Conservation (phyloP, 495 filamentous ascomycete genomes). For the Cercophora sp. region DNA sequence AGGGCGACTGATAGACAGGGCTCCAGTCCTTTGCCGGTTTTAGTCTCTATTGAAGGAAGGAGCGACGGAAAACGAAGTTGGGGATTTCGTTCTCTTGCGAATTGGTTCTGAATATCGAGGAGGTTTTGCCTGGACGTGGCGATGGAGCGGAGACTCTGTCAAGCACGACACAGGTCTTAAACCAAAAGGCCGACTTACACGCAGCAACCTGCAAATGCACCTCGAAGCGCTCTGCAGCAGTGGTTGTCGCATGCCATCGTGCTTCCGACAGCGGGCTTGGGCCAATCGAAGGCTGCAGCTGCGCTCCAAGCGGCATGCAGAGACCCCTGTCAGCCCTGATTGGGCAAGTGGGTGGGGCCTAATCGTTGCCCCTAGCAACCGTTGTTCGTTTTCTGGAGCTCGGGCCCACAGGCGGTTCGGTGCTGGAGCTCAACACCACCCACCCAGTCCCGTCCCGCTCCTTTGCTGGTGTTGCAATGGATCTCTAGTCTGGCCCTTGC, state of each 20-base stretch:
- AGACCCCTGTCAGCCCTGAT: constrained; percentile 5
- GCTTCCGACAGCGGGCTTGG: background rate
- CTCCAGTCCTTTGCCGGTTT: no score
- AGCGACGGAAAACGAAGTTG: constrained; percentile 4
- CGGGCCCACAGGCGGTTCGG: background rate
- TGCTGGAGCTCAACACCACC: background rate
- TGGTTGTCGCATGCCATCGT: constrained; percentile 4
- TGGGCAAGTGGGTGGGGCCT: background rate
- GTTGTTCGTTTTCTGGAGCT: background rate
- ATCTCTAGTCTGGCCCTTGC: no score
- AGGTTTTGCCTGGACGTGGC: constrained; percentile 6
- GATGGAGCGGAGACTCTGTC: background rate
- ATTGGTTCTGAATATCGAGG: constrained; percentile 1
- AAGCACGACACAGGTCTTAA: constrained; percentile 2
- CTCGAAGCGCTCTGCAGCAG: constrained; percentile 4
- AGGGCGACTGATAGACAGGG: no score
- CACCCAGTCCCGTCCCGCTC: no score
- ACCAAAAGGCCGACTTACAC: constrained; percentile 1
- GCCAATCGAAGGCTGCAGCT: background rate
- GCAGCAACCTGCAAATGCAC: background rate
- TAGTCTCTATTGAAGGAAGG: no score
- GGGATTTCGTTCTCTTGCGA: background rate
- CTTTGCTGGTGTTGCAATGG: no score
- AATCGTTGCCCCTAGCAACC: constrained; percentile 11
- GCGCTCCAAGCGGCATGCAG: background rate